These are phyloP conservation scores for Wolfiporia cocos DNA, from an alignment of 1,284 basidiomycete species.

Conservation along the genomic window DNA sequence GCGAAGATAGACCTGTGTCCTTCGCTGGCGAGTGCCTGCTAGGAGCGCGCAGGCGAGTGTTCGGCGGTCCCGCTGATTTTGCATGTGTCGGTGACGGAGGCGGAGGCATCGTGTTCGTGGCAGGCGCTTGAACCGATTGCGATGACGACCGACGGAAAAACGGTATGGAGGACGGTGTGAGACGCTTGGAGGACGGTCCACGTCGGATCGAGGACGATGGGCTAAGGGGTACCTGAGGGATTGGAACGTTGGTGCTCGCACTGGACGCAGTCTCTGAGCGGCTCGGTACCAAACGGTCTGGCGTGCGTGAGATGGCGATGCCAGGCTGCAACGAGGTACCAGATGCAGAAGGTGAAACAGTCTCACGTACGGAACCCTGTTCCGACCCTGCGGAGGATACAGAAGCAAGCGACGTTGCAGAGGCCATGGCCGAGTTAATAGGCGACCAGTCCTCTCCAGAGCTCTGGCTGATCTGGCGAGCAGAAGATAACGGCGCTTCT, in stretches of 20 bases:
- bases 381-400: slow-evolving; percentile 66
- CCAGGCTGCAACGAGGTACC: slow-evolving; percentile 21
- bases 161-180: slow-evolving; percentile 92
- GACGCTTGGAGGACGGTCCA: slow-evolving; percentile 69
- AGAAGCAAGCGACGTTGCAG: slow-evolving; percentile 66
- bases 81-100: slow-evolving; percentile 49
- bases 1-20: slow-evolving; percentile 40
- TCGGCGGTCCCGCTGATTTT: slow-evolving; percentile 30
- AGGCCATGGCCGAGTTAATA: slow-evolving; percentile 65
- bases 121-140: slow-evolving; percentile 65
- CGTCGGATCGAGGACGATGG: slow-evolving; percentile 62
- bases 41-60: slow-evolving; percentile 33
- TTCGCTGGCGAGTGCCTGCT: slow-evolving; percentile 44
- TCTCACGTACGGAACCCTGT: slow-evolving; percentile 40
- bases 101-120: slow-evolving; percentile 18
- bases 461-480: slow-evolving; percentile 26
- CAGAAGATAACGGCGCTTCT: slow-evolving; percentile 44
- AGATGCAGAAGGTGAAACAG: slow-evolving; percentile 25
- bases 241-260: slow-evolving; percentile 55
- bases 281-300: slow-evolving; percentile 52
- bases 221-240: slow-evolving; percentile 54
- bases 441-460: slow-evolving; percentile 56
- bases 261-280: slow-evolving; percentile 70
- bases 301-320: slow-evolving; percentile 35
- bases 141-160: slow-evolving; percentile 94